Conservation (phyloP, 2,329 filamentous ascomycete genomes). For the Phoma sp. region DNA sequence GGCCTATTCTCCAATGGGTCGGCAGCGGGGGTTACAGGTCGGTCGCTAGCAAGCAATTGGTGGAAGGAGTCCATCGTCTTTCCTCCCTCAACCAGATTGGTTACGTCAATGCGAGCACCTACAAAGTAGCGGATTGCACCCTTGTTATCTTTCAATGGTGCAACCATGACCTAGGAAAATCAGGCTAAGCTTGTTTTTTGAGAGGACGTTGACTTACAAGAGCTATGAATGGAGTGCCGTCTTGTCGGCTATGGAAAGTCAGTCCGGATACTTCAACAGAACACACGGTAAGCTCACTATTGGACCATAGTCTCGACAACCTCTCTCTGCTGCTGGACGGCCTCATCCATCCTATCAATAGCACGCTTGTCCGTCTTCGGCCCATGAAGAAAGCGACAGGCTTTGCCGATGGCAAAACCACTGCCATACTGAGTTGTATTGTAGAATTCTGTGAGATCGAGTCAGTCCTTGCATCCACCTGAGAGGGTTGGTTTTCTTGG, state of each 20-base stretch:
- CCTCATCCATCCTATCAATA: constrained; percentile 65
- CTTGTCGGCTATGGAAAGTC: constrained; percentile 58
- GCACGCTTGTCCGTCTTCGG: constrained; percentile 69
- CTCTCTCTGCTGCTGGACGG: constrained; percentile 66
- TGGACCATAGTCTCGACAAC: constrained; percentile 75
- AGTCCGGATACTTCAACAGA: neutral
- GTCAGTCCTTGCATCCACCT: neutral
- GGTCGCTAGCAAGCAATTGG: constrained; percentile 49
- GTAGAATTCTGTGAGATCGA: constrained; percentile 64
- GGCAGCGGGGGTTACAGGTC: constrained; percentile 6
- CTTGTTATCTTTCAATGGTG: constrained; percentile 69
- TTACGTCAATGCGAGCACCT: constrained; percentile 74
- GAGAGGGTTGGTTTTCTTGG: no score
- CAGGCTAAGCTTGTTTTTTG: neutral
- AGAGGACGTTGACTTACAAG: constrained; percentile 52
- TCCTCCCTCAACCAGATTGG: constrained; percentile 68
- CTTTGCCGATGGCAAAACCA: constrained; percentile 73
- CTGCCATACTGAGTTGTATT: constrained; percentile 74
- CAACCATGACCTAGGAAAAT: constrained; percentile 57
- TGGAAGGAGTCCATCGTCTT: constrained; percentile 67
- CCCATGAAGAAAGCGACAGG: constrained; percentile 78
- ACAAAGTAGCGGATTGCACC: constrained; percentile 70
- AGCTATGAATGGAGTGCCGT: constrained; percentile 75
- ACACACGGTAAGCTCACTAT: constrained; percentile 54
- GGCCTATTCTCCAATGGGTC: constrained; percentile 25